Evolutionary conservation across 2,329 filamentous ascomycete species (phyloP), one percentile per base, ranked within the genome.

Genomic region (Calonectria naviculata): DNA sequence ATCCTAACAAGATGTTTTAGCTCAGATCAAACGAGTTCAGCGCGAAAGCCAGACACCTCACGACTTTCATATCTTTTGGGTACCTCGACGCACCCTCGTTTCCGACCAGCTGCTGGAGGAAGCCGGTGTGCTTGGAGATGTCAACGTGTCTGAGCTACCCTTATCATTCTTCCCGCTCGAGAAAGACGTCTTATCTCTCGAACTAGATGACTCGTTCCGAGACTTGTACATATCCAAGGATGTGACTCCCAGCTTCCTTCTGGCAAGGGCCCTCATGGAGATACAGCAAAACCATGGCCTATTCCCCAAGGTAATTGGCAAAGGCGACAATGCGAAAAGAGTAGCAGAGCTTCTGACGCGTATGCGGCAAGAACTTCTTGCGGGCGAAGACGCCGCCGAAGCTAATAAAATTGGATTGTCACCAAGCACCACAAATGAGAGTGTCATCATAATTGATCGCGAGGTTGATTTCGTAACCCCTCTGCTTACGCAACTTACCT

Each of bases 11-110:
- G 85, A 89, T 12, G 85, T 73, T 78, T 41, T 52, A 98, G 96
- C 94, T 77, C 95, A 98, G 86, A 95, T 98, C 78, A 96, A 95
- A 82, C 92, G 94, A 71, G 88, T 98, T 70, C 94, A 96, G 78
- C 93, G 93, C 79, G 95, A 97, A 83, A 95, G 93, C 81, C 93
- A 95, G 79, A 94, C 93, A 56, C 94, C 95, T 76, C 97, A 99
- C 89, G 96, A 99, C 78, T 98, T 98, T 81, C 96, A 95, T 73
- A 93, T 99, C 77, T 96, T 98, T 81, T 98, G 97, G 94, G 94
- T 97, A 47, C 96, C 97, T 7, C 92, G 97, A 69, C 93, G 97
- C 72, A 98, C 97, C 5, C 87, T 97, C 66, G 93, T 98, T 66
- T 97, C 95, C 76, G 95, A 98, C 81, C 93, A 95, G 80, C 90